phyloP scores from a whole-genome alignment of 768 basidiomycete genomes.

The Pulveroboletus sp. region DNA sequence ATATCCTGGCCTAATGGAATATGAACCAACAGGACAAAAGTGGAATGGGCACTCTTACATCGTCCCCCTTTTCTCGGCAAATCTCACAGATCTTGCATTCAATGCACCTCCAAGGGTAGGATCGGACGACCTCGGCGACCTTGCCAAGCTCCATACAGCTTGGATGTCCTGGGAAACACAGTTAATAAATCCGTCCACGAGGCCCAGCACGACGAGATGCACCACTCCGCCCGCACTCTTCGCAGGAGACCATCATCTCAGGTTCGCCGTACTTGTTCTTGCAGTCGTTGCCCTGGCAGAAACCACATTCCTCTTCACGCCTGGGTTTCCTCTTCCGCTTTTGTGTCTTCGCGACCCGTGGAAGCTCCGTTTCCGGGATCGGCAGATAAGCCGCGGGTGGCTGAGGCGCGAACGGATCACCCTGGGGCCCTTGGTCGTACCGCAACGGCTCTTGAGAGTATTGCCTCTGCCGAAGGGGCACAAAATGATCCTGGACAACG shows the following conservation, averaged over 20 bases:
- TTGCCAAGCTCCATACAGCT: conserved; percentile 68
- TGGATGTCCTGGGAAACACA: conserved; percentile 61
- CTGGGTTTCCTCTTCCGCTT: conserved; percentile 43
- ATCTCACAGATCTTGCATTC: conserved; percentile 93
- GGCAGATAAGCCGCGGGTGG: conserved; percentile 48
- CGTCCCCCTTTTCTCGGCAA: conserved; percentile 80
- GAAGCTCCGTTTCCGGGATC: conserved; percentile 41
- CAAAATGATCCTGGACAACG: conserved; percentile 29
- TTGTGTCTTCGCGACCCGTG: conserved; percentile 39
- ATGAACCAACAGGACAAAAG: conserved; percentile 19
- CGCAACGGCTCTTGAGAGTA: conserved; percentile 38
- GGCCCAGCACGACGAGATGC: conserved; percentile 19
- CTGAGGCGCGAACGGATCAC: conserved; percentile 77
- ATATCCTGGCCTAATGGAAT: conserved; percentile 56
- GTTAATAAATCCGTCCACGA: background rate
- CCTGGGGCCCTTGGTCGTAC: conserved; percentile 72
- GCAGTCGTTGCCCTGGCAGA: conserved; percentile 65
- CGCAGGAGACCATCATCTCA: conserved; percentile 75
- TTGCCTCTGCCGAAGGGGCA: conserved; percentile 9
- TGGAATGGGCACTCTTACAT: conserved; percentile 51
- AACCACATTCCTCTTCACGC: conserved; percentile 68
- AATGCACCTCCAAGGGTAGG: conserved; percentile 82
- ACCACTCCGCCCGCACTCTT: conserved; percentile 83
- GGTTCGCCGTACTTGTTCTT: conserved; percentile 52
- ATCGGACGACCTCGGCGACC: conserved; percentile 55